phyloP scores from a whole-genome alignment of 1,284 basidiomycete species.

The Apiotrichum domesticum region DNA sequence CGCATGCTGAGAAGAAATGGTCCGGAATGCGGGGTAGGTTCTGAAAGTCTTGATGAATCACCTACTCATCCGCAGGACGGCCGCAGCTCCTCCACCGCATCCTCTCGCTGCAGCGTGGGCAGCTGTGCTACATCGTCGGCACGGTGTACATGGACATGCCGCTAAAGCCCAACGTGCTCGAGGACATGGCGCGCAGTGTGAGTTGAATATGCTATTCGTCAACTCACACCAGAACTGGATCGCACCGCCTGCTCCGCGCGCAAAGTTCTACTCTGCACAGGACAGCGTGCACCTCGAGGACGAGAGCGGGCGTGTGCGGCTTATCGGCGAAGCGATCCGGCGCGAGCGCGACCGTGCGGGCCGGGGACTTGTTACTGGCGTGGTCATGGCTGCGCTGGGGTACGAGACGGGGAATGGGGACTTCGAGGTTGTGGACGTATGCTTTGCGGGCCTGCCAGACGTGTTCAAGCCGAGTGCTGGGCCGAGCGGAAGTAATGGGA shows the following conservation, averaged over 20 bases:
- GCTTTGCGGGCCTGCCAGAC: constrained; percentile 73
- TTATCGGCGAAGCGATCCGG: constrained; percentile 63
- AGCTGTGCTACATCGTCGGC: constrained; percentile 84
- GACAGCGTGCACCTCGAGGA: constrained; percentile 90
- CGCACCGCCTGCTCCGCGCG: constrained; percentile 66
- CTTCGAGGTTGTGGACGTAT: constrained; percentile 89
- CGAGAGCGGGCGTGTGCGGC: constrained; percentile 81
- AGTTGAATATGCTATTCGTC: constrained; percentile 28
- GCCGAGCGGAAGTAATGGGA: constrained; percentile 35
- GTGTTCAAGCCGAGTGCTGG: constrained; percentile 44
- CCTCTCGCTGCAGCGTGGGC: constrained; percentile 76
- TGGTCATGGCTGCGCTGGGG: constrained; percentile 83
- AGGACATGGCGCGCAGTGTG: constrained; percentile 89
- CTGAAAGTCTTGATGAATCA: too few species aligned
- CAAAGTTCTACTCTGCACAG: constrained; percentile 68
- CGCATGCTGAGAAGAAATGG: constrained; percentile 64
- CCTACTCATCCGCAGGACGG: constrained; percentile 51
- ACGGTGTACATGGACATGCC: constrained; percentile 98
- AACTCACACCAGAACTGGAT: constrained; percentile 65
- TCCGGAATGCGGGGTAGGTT: constrained; percentile 55
- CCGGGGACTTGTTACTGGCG: constrained; percentile 69
- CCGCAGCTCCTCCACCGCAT: constrained; percentile 75
- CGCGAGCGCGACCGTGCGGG: constrained; percentile 48
- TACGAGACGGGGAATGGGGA: constrained; percentile 83
- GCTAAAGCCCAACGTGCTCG: constrained; percentile 91